These are phyloP conservation scores for Rhodotorula babjevae DNA, from an alignment of 768 basidiomycete genomes.

Conservation along the genomic window DNA sequence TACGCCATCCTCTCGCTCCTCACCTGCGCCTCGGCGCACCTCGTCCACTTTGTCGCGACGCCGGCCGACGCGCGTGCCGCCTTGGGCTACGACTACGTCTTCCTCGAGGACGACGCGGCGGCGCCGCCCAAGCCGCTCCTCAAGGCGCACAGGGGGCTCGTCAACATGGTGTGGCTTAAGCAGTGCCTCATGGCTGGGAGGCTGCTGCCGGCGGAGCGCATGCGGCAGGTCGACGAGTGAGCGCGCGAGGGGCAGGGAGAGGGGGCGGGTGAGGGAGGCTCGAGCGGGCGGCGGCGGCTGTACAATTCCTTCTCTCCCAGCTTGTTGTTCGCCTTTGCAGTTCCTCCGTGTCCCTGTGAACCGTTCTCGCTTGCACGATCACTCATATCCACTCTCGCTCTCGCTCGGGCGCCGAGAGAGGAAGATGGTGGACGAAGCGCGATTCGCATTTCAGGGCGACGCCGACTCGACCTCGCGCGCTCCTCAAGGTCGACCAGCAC, in stretches of 20 bases:
- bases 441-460: too few relatives aligned
- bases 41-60: conserved; percentile 64
- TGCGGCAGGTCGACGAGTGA: conserved; percentile 1
- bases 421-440: too few relatives aligned
- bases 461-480: too few relatives aligned
- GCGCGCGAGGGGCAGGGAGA: neutral
- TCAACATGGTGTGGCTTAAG: conserved; percentile 61
- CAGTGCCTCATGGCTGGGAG: conserved; percentile 64
- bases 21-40: conserved; percentile 68
- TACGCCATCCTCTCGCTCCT: conserved; percentile 55
- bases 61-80: conserved; percentile 49
- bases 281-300: too few relatives aligned
- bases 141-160: conserved; percentile 11
- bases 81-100: conserved; percentile 55
- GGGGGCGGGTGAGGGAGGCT: neutral
- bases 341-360: too few relatives aligned
- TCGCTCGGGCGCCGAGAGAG: neutral
- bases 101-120: conserved; percentile 55
- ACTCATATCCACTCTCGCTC: neutral
- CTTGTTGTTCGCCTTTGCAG: neutral
- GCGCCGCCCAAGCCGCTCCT: neutral
- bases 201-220: neutral
- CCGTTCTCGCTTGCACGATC: neutral
- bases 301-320: too few relatives aligned
- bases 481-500: too few relatives aligned